Base-by-base conservation (phyloP, 2,329 filamentous ascomycete genomes). In the Capronia epimyces region DNA sequence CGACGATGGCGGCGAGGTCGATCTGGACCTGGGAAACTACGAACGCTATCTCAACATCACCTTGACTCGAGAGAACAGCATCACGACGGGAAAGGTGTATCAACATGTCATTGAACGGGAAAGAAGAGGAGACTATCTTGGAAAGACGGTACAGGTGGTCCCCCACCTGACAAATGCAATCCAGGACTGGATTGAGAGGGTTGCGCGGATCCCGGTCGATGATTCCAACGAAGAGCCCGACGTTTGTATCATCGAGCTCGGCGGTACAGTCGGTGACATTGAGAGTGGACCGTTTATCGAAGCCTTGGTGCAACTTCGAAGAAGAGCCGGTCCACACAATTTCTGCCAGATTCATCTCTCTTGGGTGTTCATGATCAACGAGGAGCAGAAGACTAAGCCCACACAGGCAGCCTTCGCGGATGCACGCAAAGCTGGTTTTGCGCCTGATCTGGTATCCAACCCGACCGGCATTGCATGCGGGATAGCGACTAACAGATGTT, bases 51-150 rank as follows among this genome's bases (percentile, higher is more conserved):
- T 95, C 48, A 84, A 84, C 64, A 84, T 91, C 59, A 87, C 84
- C 49, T 77, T 97, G 55, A 88, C 82, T 7, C 78, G 84, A 55
- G 89, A 95, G 62, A 89, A 91, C 75, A 97, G 97, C 71, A 95
- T 98, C 70, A 98, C 93, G 2, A 95, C 91, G 4, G 93, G 93
- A 66, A 96, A 97, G 75, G 89, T 97, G 61, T 97, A 96, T 72
- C 79, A 88, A 65, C 82, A 86, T 63, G 90, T 96, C 47, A 89
- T 95, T 63, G 81, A 89, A 64, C 82, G 81, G 55, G 82, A 86
- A 70, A 74, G 83, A 58, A 71, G 73, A 56, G 83, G 82, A 49
- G 84, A 93, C 66, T 97, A 95, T 64, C 79, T 97, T 10, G 91
- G 91, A 59, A 83, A 86, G 68, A 89, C 90, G 15, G 85, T 94